Base-by-base conservation (phyloP, 2,329 filamentous ascomycete genomes). In the Clonostachys solani region DNA sequence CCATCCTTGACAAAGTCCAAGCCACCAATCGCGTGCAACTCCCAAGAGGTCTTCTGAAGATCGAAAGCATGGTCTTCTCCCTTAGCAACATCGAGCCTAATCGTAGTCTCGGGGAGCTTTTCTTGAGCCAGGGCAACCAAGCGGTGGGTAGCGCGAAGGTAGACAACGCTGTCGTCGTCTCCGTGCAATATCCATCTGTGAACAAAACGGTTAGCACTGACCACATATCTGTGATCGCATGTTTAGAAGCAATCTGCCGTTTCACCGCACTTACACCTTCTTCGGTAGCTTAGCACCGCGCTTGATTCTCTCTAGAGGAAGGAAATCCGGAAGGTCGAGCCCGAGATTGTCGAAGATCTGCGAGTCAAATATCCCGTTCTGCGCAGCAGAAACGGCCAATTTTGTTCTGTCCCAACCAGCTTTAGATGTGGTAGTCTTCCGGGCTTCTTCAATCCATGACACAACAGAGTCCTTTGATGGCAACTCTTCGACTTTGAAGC, bases 31-130 rank as follows among this genome's bases (percentile, higher is more conserved):
- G 44, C 40, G 16, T 56, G 48, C 2, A 40, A 46, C 2, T 46
- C 48, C 56, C 56, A 59, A 4, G 16, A 51, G 5, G 37, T 48
- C 33, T 50, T 47, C 7, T 53, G 45, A 16, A 51, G 49, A 6
- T 59, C 55, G 35, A 59, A 59, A 1, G 44, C 56, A n/a, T 59
- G 56, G 8, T 58, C 56, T 12, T 55, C 40, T 0, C 54, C 54
- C 12, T 47, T 44, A 3, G 51, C 50, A 0, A 50, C 17, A 12
- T 59, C 56, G 9, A 48, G 53, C 15, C 56, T 19, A 6, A 59
- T 9, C 3, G 2, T 18, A 1, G 48, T 52, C 18, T 52, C 19
- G 0, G 56, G 54, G 1, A 51, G 23, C 3, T 33, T 48, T 33
- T 53, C 29, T 1, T 38, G 19, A 1, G 56, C 16, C 1, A 54